A percentile compares a stretch with the other conserved stretches of the same genome.
phyloP scores from a whole-genome alignment of 306 rosid species.

The Medicago lupulina region DNA sequence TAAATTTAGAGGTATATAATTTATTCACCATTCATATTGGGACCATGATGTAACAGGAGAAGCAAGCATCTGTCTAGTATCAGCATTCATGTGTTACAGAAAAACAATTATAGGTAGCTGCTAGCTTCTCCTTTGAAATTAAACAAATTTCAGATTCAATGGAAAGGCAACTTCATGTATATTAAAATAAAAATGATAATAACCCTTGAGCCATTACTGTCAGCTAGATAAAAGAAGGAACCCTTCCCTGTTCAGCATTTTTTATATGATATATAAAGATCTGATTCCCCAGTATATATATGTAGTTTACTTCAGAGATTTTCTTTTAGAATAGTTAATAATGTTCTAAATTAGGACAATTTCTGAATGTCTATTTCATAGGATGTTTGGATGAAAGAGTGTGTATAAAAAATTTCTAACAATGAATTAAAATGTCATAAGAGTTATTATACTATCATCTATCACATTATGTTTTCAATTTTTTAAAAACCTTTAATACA shows the following conservation, averaged over 20 bases:
- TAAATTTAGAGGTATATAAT: conserved; percentile 2
- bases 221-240: not conserved
- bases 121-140: conserved; percentile 53
- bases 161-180: conserved; percentile 27
- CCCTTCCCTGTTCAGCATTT: too few relatives aligned
- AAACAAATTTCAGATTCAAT: conserved; percentile 52
- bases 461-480: not conserved
- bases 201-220: conserved; percentile 28
- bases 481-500: not conserved
- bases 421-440: not conserved
- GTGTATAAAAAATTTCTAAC: not conserved
- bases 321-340: too few relatives aligned
- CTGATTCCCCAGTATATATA: not conserved
- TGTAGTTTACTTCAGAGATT: too few relatives aligned
- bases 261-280: too few relatives aligned
- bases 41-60: conserved; percentile 25
- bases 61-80: conserved; percentile 23
- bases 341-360: not conserved
- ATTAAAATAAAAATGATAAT: not conserved
- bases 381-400: not conserved
- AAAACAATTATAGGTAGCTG: conserved; percentile 45
- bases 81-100: conserved; percentile 7
- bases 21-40: conserved; percentile 26
- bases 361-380: conserved; percentile 4
- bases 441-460: not conserved